Evolutionary conservation across 192 early-diverging fungal genomes (phyloP), one percentile per base, ranked within the genome.

Genomic region (Gamsiella multidivaricata): DNA sequence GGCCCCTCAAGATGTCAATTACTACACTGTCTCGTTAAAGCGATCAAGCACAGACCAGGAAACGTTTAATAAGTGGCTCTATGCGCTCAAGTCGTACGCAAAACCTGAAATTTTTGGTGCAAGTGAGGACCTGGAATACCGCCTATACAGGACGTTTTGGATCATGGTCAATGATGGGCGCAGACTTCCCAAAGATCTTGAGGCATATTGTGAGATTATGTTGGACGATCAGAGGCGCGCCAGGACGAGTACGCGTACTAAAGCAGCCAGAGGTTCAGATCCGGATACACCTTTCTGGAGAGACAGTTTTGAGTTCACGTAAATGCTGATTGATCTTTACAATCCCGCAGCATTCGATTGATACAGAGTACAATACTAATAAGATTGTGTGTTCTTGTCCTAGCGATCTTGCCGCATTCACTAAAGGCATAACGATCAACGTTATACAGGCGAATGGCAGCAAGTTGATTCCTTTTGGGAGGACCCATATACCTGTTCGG

Each of bases 291-390:
- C 82, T 17, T 81, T 81, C 41, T 85, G 84, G 84, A 47, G 80
- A 28, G 84, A 85, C 41, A 69, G 65, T 15, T 82, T 85, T 58
- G 69, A 73, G 22, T 76, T 85, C 42, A 80, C 69, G 83, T 82
- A 79, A 58, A 69, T 31, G 15, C 33, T 33, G 7, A 6, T 54
- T 61, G 6, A 10, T 46, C 28, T 68, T n/a, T 33, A 43, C 31
- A 14, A 37, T 22, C 36, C n/a, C n/a, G n/a, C n/a, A n/a, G n/a
- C n/a, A n/a, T n/a, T n/a, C n/a, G n/a, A n/a, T n/a, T n/a, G n/a
- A n/a, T n/a, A n/a, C n/a, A n/a, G n/a, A n/a, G n/a, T n/a, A n/a
- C n/a, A n/a, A n/a, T n/a, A n/a, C n/a, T n/a, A n/a, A n/a, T n/a
- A n/a, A n/a, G n/a, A n/a, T n/a, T n/a, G n/a, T n/a, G n/a, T n/a